These are phyloP conservation scores for Lentinula edodes DNA, from an alignment of 768 basidiomycete species.

Conservation along the genomic window DNA sequence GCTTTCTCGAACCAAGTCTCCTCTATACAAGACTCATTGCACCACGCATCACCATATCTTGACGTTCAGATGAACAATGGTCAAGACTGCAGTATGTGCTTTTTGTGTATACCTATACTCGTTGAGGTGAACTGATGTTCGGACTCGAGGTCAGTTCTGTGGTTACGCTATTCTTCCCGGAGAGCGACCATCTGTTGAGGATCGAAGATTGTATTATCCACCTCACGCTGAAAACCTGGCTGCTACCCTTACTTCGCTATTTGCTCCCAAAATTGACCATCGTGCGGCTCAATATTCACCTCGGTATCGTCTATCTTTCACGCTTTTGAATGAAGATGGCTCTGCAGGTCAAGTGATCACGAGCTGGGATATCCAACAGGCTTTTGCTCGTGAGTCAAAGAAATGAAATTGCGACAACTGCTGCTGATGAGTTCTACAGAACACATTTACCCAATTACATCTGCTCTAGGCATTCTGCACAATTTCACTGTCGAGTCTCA, in stretches of 20 bases:
- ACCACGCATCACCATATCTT: not conserved
- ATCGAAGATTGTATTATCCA: slow-evolving; percentile 26
- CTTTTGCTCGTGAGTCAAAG: slow-evolving; percentile 52
- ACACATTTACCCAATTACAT: slow-evolving; percentile 62
- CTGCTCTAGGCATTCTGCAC: slow-evolving; percentile 61
- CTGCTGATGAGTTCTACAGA: slow-evolving; percentile 33
- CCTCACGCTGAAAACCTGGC: slow-evolving; percentile 30
- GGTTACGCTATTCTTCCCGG: not conserved
- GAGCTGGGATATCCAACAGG: slow-evolving; percentile 69
- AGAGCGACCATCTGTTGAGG: slow-evolving; percentile 10
- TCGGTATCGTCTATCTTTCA: slow-evolving; percentile 85
- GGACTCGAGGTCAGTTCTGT: slow-evolving; percentile 6
- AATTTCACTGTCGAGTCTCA: slow-evolving; percentile 95
- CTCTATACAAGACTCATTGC: not conserved
- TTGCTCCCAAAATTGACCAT: slow-evolving; percentile 34
- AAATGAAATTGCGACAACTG: not conserved
- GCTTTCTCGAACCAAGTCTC: not conserved
- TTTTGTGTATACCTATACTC: not conserved
- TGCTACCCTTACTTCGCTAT: slow-evolving; percentile 17
- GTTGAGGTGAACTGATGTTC: not conserved
- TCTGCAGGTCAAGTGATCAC: slow-evolving; percentile 51
- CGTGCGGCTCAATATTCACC: slow-evolving; percentile 72
- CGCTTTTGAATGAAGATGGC: slow-evolving; percentile 87
- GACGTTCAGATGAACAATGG: not conserved
- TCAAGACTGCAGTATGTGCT: not conserved